Conservation (phyloP, 2,329 filamentous ascomycete genomes). For the Phialocephala sp. region DNA sequence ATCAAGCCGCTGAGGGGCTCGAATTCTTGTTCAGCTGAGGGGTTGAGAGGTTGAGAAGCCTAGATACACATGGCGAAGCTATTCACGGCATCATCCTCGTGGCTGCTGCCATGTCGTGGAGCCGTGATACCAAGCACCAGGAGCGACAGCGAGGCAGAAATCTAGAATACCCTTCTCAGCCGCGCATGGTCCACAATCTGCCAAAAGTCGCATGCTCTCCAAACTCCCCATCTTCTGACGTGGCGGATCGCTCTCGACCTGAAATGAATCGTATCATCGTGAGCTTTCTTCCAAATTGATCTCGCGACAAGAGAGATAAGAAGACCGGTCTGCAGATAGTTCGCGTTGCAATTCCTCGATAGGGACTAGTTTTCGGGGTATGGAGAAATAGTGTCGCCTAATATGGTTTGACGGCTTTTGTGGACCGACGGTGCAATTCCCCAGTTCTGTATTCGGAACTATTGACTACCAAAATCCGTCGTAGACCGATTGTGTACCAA, state of each 20-base stretch:
- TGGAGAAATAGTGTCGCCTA: slow-evolving; percentile 13
- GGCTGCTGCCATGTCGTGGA: neutral
- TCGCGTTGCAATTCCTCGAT: neutral
- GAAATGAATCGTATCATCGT: slow-evolving; percentile 1
- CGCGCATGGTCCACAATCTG: neutral
- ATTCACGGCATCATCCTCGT: neutral
- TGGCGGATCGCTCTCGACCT: neutral
- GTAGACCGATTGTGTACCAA: neutral
- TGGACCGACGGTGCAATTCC: neutral
- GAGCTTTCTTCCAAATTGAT: slow-evolving; percentile 8
- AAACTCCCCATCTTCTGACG: neutral
- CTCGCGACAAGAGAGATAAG: neutral
- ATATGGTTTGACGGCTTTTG: neutral
- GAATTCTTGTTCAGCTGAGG: slow-evolving; percentile 1
- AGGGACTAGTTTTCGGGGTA: neutral
- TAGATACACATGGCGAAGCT: neutral
- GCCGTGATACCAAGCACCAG: neutral
- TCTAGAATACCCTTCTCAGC: slow-evolving; percentile 11
- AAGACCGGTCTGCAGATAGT: neutral
- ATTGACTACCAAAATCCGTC: neutral
- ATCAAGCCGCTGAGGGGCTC: neutral
- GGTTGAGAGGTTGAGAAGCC: neutral
- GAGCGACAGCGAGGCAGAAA: no score
- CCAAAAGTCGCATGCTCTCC: neutral
- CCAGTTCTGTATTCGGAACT: neutral